These are phyloP conservation scores for Verbena officinalis DNA, from an alignment of 257 asterid genomes.

Conservation along the genomic window DNA sequence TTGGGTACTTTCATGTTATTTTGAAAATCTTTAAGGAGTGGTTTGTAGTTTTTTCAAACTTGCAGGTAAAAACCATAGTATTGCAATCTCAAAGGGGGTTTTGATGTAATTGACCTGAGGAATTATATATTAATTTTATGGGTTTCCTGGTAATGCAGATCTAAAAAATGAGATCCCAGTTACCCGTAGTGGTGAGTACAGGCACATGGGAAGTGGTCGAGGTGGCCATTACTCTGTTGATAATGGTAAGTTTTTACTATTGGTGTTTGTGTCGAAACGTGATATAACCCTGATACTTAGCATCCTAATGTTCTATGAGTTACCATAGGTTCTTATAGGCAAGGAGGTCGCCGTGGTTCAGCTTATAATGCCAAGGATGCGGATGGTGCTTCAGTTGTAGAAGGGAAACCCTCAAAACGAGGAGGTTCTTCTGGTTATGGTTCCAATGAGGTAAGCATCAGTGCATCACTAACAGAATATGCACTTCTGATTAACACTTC, in stretches of 20 bases:
- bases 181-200: slow-evolving; percentile 57
- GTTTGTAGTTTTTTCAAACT: too few relatives aligned
- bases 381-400: slow-evolving; percentile 53
- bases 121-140: slow-evolving; percentile 12
- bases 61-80: too few relatives aligned
- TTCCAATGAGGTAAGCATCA: slow-evolving; percentile 57
- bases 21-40: too few relatives aligned
- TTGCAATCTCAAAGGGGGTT: too few relatives aligned
- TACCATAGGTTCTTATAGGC: slow-evolving; percentile 59
- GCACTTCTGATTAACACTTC: slow-evolving; percentile 8
- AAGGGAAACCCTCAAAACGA: slow-evolving; percentile 58
- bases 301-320: slow-evolving; percentile 13
- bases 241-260: slow-evolving; percentile 48
- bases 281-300: neutral
- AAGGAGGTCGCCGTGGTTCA: slow-evolving; percentile 66
- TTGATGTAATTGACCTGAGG: too few relatives aligned
- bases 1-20: too few relatives aligned
- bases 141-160: slow-evolving; percentile 49
- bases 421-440: slow-evolving; percentile 59
- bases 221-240: slow-evolving; percentile 48
- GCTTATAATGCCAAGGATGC: slow-evolving; percentile 48
- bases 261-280: slow-evolving; percentile 5
- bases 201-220: slow-evolving; percentile 49
- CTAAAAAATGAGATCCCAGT: slow-evolving; percentile 40
- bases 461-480: slow-evolving; percentile 19